Conservation (phyloP, 305 asterid species). For the Fraxinus baroniana region DNA sequence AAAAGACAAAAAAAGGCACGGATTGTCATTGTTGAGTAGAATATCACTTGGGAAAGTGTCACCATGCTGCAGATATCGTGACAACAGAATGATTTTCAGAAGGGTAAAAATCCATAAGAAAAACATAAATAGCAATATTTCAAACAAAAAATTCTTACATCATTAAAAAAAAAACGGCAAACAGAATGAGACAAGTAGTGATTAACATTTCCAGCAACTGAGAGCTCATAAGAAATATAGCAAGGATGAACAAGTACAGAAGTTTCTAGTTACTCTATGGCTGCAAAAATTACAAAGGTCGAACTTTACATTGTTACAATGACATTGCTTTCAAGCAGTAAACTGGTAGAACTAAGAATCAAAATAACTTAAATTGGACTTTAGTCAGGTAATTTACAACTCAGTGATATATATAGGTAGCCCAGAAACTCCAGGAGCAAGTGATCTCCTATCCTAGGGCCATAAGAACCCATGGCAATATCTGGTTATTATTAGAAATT, state of each 20-base stretch:
- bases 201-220: not conserved
- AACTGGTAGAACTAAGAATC: not conserved
- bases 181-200: not conserved
- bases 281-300: not conserved
- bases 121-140: not conserved
- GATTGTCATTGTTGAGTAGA: too few relatives aligned
- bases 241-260: not conserved
- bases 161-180: not conserved
- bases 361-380: constrained; percentile 3
- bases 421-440: not conserved
- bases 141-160: not conserved
- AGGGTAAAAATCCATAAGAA: not conserved
- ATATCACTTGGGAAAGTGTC: not conserved
- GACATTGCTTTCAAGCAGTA: not conserved
- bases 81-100: not conserved
- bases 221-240: not conserved
- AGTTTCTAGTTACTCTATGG: not conserved
- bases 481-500: not conserved
- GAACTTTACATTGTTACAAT: constrained; percentile 23
- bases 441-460: constrained; percentile 1
- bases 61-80: not conserved
- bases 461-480: not conserved
- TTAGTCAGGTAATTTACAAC: constrained; percentile 11
- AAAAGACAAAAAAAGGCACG: not conserved
- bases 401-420: not conserved